phyloP scores from a whole-genome alignment of 352 stramenopile species.

The Pythium phragmiticola region DNA sequence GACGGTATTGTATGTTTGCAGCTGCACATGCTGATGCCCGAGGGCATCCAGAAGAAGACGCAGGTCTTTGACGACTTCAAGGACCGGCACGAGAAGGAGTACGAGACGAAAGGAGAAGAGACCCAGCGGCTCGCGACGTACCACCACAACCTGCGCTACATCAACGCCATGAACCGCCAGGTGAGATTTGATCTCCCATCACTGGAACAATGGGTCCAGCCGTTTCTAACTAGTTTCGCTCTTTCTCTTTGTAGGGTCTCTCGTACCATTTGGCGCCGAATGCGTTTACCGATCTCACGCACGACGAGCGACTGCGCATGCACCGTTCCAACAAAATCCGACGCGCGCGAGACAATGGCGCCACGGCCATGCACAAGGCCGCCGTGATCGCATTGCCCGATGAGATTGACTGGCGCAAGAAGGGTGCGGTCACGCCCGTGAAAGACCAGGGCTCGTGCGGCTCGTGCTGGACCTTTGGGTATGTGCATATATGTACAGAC shows the following conservation, averaged over 20 bases:
- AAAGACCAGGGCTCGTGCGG: slow-evolving; percentile 92
- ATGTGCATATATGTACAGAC: background rate
- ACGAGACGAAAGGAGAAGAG: slow-evolving; percentile 45
- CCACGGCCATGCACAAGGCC: slow-evolving; percentile 39
- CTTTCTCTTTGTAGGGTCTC: slow-evolving; percentile 41
- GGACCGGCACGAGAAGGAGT: slow-evolving; percentile 55
- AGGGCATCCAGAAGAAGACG: slow-evolving; percentile 55
- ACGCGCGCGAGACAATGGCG: slow-evolving; percentile 63
- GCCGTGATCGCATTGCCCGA: slow-evolving; percentile 39
- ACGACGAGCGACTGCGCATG: slow-evolving; percentile 59
- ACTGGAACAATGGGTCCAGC: no score
- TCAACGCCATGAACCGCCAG: slow-evolving; percentile 85
- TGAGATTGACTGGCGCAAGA: slow-evolving; percentile 87
- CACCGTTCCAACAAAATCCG: slow-evolving; percentile 45
- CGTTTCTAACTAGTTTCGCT: no score
- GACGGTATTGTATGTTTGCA: slow-evolving; percentile 25
- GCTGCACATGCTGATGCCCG: slow-evolving; percentile 83
- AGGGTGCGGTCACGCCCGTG: slow-evolving; percentile 85
- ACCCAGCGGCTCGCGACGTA: slow-evolving; percentile 61
- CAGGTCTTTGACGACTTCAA: slow-evolving; percentile 70
- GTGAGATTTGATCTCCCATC: slow-evolving; percentile 21
- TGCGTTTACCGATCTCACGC: slow-evolving; percentile 78
- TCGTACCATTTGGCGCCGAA: slow-evolving; percentile 81
- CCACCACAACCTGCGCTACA: slow-evolving; percentile 83
- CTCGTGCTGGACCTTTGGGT: slow-evolving; percentile 92